These are phyloP conservation scores for Coelastrella sp. DNA, from an alignment of 139 green algal genomes.

Conservation along the genomic window DNA sequence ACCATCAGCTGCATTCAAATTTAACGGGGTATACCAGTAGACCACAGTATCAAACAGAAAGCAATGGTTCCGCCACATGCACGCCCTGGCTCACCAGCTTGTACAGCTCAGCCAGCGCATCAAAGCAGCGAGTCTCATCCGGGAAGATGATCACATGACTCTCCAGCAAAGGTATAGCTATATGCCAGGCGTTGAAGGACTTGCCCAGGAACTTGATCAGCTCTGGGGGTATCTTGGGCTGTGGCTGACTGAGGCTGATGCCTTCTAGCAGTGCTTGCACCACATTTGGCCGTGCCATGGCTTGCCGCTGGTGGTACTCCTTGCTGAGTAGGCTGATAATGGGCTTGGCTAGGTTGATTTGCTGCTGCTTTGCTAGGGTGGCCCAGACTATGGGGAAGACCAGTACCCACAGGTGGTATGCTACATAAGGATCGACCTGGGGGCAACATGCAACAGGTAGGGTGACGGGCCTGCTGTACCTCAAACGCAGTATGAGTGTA, in stretches of 20 bases:
- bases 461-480: no score
- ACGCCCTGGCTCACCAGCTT: conserved; percentile 53
- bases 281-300: conserved; percentile 88
- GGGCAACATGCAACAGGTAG: no score
- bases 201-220: conserved; percentile 99
- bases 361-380: conserved; percentile 93
- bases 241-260: conserved; percentile 95
- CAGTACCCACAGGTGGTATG: conserved; percentile 87
- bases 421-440: conserved; percentile 73
- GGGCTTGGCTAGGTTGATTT: conserved; percentile 93
- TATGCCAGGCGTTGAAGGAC: conserved; percentile 97
- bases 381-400: conserved; percentile 99
- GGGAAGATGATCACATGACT: conserved; percentile 96
- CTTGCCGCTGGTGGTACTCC: conserved; percentile 92
- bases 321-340: conserved; percentile 95
- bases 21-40: neutral
- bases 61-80: neutral
- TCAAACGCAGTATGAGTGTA: no score
- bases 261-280: conserved; percentile 94
- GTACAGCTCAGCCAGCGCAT: conserved; percentile 92
- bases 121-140: conserved; percentile 92
- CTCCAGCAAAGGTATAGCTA: conserved; percentile 96
- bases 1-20: no score
- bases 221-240: conserved; percentile 98
- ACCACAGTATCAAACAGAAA: neutral